Evolutionary conservation across 805 yeast species (phyloP).

Genomic region (Pichia deserticola): DNA sequence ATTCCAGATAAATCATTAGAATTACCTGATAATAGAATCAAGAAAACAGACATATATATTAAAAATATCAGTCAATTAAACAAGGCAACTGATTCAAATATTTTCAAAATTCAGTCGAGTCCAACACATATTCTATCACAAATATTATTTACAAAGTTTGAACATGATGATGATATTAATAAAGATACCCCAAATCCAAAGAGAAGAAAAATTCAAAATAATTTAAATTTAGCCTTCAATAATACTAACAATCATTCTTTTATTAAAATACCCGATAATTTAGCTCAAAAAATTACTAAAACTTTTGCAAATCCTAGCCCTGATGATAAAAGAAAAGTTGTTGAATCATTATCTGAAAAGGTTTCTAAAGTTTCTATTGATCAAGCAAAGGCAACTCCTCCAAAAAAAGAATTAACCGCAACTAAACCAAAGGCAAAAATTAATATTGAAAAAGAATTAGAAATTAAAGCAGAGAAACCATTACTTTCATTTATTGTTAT

Average conservation of each 20-base stretch:
- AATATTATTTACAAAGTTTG: not conserved
- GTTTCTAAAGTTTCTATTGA: slow-evolving; percentile 16
- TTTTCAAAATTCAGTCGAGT: not conserved
- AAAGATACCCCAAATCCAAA: not conserved
- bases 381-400: not conserved
- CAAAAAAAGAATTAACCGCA: slow-evolving; percentile 10
- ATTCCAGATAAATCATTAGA: too few species aligned
- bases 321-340: slow-evolving; percentile 44
- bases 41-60: too few species aligned
- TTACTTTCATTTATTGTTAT: slow-evolving; percentile 68
- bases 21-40: too few species aligned
- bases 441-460: slow-evolving; percentile 35
- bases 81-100: too few species aligned
- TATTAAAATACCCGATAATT: slow-evolving; percentile 11
- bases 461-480: slow-evolving; percentile 37
- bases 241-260: not conserved
- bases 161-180: not conserved
- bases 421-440: slow-evolving; percentile 39
- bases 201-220: slow-evolving; percentile 2
- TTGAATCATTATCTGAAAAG: slow-evolving; percentile 22
- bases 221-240: not conserved
- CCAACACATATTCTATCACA: slow-evolving; percentile 3
- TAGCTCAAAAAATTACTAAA: slow-evolving; percentile 37
- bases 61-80: not conserved
- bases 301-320: slow-evolving; percentile 73